Percentiles rank a stretch among this genome's conserved stretches.
These are phyloP conservation scores for Apiospora saccharicola DNA, from an alignment of 2,329 filamentous ascomycete species.

Conservation along the genomic window DNA sequence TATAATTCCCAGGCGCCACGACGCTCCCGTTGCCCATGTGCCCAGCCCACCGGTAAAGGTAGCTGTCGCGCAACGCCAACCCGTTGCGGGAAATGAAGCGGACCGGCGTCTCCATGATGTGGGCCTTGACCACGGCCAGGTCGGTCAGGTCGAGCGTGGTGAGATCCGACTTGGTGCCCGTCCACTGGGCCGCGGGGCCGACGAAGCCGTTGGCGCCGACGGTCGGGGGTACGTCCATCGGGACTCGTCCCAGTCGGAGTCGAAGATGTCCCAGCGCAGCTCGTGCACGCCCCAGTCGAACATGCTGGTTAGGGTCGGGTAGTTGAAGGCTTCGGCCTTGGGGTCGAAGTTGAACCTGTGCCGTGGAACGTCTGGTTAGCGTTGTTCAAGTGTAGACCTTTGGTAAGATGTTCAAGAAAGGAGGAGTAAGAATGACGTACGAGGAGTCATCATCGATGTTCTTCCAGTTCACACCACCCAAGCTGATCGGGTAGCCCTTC, in stretches of 20 bases:
- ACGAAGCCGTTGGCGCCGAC: neutral
- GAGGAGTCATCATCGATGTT: neutral
- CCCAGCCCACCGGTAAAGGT: neutral
- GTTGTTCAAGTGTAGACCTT: neutral
- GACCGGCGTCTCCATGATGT: neutral
- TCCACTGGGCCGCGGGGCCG: neutral
- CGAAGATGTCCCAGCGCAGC: slow-evolving; percentile 25
- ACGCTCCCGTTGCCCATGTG: slow-evolving; percentile 5
- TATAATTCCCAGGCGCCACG: neutral
- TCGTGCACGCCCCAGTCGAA: slow-evolving; percentile 26
- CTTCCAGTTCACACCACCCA: neutral
- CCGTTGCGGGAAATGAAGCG: slow-evolving; percentile 5
- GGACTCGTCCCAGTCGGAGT: slow-evolving; percentile 18
- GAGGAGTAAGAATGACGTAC: neutral
- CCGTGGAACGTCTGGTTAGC: neutral
- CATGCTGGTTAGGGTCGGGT: neutral
- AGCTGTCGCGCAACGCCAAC: neutral
- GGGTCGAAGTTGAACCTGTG: slow-evolving; percentile 22
- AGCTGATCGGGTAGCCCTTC: neutral
- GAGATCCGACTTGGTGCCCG: neutral
- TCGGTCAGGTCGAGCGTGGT: neutral
- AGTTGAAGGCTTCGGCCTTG: neutral
- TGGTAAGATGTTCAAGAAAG: neutral
- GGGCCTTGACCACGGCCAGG: neutral
- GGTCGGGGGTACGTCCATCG: slow-evolving; percentile 24